Evolutionary conservation across 2,329 filamentous ascomycete species (phyloP), one percentile per base, ranked within the genome.

Genomic region (Aaosphaeria arxii): DNA sequence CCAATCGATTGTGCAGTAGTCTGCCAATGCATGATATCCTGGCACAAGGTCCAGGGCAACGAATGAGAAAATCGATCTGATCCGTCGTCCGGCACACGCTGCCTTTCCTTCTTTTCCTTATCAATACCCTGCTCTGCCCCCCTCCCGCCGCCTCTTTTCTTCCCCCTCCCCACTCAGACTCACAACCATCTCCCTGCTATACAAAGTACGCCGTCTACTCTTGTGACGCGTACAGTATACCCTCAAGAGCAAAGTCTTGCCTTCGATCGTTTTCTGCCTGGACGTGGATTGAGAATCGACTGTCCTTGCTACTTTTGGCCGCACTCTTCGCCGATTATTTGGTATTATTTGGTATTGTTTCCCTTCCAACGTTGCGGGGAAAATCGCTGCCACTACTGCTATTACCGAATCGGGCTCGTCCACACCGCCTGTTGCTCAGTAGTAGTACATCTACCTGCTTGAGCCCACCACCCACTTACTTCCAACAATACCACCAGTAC

Each of bases 381-480:
- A 36, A 9, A 9, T 52, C 50, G 50, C 45, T 47, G 42, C 30
- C 43, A 49, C 36, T 47, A 51, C 54, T 50, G 47, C 52, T 39
- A 58, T 64, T 66, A 42, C 67, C 67, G 35, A 64, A 69, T 61
- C 52, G 49, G 62, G 64, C 61, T 59, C 55, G 17, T 59, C 64
- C 63, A 66, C 67, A 70, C 67, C 66, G 67, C 67, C 62, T 64
- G 62, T 69, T 61, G 58, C 55, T 24, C 17, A 24, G 17, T 24
- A 24, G 17, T 24, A 24, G 17, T 24, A 24, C 17, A 24, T 24
- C 17, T 24, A 24, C 17, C 17, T 24, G 17, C 17, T 3, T 24
- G 17, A 54, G 57, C 49, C 48, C 61, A 59, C 71, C 68, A 69
- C 67, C 64, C 69, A 67, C 63, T 68, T 67, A 58, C 53, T 61